Evolutionary conservation across 441 rosid genomes (phyloP).

Genomic region (Bocquillonia castaneifolia): DNA sequence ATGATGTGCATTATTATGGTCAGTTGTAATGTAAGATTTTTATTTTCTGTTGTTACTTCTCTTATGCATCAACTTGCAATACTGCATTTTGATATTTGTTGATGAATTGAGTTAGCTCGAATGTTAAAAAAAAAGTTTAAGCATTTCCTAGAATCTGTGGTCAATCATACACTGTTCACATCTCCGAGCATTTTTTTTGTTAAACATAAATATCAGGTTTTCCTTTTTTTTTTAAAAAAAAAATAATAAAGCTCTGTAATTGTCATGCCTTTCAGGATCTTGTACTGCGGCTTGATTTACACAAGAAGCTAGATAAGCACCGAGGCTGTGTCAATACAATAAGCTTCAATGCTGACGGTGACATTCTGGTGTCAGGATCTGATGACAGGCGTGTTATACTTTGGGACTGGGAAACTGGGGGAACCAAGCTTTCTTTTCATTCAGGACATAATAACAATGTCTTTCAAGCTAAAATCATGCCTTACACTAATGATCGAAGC

Average conservation of each 20-base stretch:
- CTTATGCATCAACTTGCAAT: not conserved
- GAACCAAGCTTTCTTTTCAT: conserved; percentile 55
- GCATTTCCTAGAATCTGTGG: not conserved
- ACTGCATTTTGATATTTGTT: not conserved
- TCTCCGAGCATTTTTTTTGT: not conserved
- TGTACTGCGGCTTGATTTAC: conserved; percentile 62
- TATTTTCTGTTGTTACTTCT: too few species aligned
- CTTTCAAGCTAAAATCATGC: conserved; percentile 87
- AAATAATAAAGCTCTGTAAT: not conserved
- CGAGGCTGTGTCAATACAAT: conserved; percentile 81
- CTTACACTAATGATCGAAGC: conserved; percentile 70
- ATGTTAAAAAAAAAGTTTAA: too few species aligned
- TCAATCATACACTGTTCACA: not conserved
- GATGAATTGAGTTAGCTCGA: not conserved
- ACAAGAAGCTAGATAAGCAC: conserved; percentile 68
- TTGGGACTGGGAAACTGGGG: conserved; percentile 83
- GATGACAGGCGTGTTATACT: conserved; percentile 68
- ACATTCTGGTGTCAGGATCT: conserved; percentile 69
- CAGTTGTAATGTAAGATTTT: too few species aligned
- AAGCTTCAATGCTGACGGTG: conserved; percentile 60
- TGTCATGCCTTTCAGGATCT: conserved; percentile 49
- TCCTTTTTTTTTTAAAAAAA: not conserved
- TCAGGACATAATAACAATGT: conserved; percentile 76
- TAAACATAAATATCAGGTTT: not conserved
- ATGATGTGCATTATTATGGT: not conserved